phyloP scores from a whole-genome alignment of 2,329 filamentous ascomycete genomes.

The Coniochaeta hoffmannii region DNA sequence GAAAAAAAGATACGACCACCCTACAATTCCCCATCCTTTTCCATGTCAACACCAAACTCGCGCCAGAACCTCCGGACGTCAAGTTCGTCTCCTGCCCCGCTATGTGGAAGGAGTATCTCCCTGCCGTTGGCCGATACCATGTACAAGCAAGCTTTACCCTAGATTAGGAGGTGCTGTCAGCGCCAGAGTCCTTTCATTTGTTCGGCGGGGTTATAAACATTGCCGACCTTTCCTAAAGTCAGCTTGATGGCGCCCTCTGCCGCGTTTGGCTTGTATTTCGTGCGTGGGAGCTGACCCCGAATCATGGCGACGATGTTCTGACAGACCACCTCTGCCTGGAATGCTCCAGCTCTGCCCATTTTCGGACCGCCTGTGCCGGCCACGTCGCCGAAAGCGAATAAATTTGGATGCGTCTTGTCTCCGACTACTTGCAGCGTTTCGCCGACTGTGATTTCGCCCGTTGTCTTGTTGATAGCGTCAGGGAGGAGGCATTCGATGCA shows the following conservation, averaged over 20 bases:
- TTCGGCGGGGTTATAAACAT: background rate
- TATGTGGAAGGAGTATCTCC: background rate
- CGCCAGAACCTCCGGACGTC: background rate
- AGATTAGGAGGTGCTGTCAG: background rate
- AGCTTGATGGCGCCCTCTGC: constrained; percentile 28
- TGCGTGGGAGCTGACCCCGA: constrained; percentile 15
- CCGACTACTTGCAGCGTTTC: constrained; percentile 37
- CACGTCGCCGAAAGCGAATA: constrained; percentile 47
- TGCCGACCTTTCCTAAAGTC: constrained; percentile 26
- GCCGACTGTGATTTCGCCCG: constrained; percentile 27
- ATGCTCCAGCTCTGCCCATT: constrained; percentile 34
- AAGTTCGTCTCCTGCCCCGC: background rate
- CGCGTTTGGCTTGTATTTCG: constrained; percentile 20
- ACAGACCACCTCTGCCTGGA: constrained; percentile 35
- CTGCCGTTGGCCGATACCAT: background rate
- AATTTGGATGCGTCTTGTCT: constrained; percentile 13
- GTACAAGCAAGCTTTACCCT: background rate
- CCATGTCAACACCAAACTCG: background rate
- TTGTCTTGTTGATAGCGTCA: constrained; percentile 8
- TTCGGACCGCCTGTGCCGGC: constrained; percentile 31
- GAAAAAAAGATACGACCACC: background rate
- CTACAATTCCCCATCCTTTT: constrained; percentile 3
- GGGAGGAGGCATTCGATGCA: constrained; percentile 4
- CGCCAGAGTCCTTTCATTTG: background rate
- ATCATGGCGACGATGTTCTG: constrained; percentile 37